phyloP scores from a whole-genome alignment of 176 grass and related monocot species.

The Melocanna baccifera region DNA sequence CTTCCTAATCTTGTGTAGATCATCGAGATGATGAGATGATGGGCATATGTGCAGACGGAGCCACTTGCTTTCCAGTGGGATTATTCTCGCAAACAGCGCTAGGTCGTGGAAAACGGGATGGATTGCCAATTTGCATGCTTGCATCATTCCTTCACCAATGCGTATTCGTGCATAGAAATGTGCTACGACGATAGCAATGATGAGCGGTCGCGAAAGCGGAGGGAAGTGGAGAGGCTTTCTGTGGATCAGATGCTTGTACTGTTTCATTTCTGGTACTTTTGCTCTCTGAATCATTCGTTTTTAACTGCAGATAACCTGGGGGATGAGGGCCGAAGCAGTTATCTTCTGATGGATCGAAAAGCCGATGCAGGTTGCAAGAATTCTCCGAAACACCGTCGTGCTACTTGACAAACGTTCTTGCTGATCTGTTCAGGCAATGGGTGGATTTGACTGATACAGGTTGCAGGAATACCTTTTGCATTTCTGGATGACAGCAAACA shows the following conservation, averaged over 20 bases:
- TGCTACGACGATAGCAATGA: not conserved
- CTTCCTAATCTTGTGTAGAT: not conserved
- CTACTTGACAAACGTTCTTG: not conserved
- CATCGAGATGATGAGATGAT: not conserved
- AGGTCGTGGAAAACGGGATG: not conserved
- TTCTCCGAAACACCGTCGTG: too few species aligned
- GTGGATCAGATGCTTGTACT: not conserved
- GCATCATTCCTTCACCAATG: not conserved
- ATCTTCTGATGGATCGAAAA: not conserved
- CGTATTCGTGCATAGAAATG: not conserved
- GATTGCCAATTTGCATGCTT: not conserved
- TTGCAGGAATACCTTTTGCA: too few species aligned
- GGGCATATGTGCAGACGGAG: not conserved
- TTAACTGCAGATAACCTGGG: not conserved
- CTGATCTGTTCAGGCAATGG: not conserved
- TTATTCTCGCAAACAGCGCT: not conserved
- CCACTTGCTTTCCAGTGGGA: not conserved
- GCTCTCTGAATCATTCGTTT: not conserved
- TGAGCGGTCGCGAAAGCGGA: not conserved
- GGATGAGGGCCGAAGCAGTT: not conserved
- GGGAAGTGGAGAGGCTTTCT: not conserved
- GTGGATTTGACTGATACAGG: not conserved
- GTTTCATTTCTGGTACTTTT: not conserved
- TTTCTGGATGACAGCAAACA: too few species aligned
- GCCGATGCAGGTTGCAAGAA: too few species aligned